Conservation (phyloP, 2,329 filamentous ascomycete genomes). For the Chalaropsis thielavioides region DNA sequence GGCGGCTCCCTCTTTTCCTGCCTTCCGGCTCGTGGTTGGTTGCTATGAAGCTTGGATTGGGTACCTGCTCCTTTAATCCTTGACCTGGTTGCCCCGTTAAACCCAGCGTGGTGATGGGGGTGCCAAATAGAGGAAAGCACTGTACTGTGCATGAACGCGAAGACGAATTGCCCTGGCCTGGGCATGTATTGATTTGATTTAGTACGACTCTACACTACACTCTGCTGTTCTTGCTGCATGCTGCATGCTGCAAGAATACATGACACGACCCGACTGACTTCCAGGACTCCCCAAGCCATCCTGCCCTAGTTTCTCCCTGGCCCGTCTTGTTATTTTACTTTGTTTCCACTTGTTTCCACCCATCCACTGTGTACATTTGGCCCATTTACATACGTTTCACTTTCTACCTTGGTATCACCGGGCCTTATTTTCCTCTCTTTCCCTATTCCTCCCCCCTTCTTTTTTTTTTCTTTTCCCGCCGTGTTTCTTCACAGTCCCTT, state of each 20-base stretch:
- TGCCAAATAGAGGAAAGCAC: neutral
- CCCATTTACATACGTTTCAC: neutral
- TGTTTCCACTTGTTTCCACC: conserved; percentile 5
- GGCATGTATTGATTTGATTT: neutral
- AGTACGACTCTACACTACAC: neutral
- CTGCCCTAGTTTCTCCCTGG: neutral
- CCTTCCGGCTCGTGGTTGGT: neutral
- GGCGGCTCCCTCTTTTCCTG: neutral
- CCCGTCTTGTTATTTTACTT: conserved; percentile 4
- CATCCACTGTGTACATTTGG: neutral
- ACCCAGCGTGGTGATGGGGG: neutral
- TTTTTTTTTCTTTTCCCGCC: conserved; percentile 10
- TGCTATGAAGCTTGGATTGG: neutral
- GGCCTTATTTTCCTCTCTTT: conserved; percentile 11
- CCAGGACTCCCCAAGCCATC: neutral
- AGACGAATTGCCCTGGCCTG: neutral
- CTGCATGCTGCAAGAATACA: neutral
- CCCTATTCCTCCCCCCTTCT: neutral
- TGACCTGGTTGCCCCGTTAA: neutral
- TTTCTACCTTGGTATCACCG: conserved; percentile 9
- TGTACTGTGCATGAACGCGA: neutral
- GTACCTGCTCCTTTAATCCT: neutral
- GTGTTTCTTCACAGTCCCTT: conserved; percentile 6
- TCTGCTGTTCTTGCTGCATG: neutral
- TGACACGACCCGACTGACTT: too few species aligned